Conservation (phyloP, 495 filamentous ascomycete species). For the Parachaetomium inaequale region DNA sequence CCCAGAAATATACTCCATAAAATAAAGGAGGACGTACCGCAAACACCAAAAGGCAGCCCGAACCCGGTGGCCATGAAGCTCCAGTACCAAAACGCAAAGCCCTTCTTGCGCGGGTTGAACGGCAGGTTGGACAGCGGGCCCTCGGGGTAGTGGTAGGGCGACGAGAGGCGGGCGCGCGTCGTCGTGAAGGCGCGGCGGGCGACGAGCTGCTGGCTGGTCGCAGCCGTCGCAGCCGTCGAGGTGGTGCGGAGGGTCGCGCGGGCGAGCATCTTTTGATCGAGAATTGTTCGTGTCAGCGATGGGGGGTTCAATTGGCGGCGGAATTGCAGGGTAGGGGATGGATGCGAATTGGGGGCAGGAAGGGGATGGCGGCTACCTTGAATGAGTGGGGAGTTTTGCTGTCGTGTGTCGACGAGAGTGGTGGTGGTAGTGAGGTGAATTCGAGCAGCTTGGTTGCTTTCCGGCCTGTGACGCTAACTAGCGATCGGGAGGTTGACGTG, state of each 20-base stretch:
- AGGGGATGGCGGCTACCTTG: background rate
- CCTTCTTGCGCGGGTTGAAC: slow-evolving; percentile 89
- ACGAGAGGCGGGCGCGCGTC: slow-evolving; percentile 78
- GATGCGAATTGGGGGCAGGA: background rate
- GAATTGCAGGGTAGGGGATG: background rate
- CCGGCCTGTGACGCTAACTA: slow-evolving; percentile 17
- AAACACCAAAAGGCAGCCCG: slow-evolving; percentile 74
- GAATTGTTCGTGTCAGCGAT: background rate
- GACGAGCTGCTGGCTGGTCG: slow-evolving; percentile 59
- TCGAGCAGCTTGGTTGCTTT: slow-evolving; percentile 12
- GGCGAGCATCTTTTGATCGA: slow-evolving; percentile 3
- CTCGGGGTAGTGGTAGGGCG: slow-evolving; percentile 97
- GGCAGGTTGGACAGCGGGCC: slow-evolving; percentile 91
- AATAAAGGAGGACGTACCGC: slow-evolving; percentile 56
- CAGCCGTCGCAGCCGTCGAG: background rate
- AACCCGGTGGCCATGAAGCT: slow-evolving; percentile 74
- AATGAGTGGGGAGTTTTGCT: slow-evolving; percentile 11
- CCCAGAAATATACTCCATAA: slow-evolving; percentile 14
- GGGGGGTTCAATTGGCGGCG: background rate
- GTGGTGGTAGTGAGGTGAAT: slow-evolving; percentile 17
- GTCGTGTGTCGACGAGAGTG: background rate
- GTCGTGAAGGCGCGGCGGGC: slow-evolving; percentile 92
- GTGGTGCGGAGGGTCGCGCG: background rate
- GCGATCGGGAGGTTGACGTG: slow-evolving; percentile 12
- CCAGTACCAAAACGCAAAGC: slow-evolving; percentile 82